Percentiles rank a stretch among this genome's conserved stretches.
Conservation (phyloP, 2,329 filamentous ascomycete genomes). For the Ophiostoma montium region DNA sequence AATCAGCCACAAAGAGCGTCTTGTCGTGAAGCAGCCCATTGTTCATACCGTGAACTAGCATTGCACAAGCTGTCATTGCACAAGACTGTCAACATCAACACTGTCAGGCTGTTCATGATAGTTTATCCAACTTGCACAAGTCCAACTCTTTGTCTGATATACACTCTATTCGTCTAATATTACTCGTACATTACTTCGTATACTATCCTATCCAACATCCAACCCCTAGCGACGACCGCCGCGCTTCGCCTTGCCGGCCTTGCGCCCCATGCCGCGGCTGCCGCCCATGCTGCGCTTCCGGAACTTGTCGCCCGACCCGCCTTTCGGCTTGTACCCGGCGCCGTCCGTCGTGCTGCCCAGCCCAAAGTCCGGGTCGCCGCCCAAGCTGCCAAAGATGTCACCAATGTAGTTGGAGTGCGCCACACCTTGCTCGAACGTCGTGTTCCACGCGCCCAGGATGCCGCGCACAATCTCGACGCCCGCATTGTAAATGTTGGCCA, state of each 20-base stretch:
- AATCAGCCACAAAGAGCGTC: too few relatives aligned
- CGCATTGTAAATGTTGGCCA: conserved; percentile 52
- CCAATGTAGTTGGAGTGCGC: conserved; percentile 51
- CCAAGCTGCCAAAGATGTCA: conserved; percentile 56
- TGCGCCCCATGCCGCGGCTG: conserved; percentile 7
- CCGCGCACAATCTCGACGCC: conserved; percentile 51
- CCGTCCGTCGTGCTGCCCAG: conserved; percentile 32
- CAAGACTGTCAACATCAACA: too few relatives aligned
- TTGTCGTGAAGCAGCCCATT: too few relatives aligned
- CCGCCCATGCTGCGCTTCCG: conserved; percentile 4
- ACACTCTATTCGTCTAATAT: too few relatives aligned
- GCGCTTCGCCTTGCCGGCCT: conserved; percentile 6
- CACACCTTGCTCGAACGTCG: conserved; percentile 42
- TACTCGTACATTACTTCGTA: too few relatives aligned
- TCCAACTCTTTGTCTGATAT: too few relatives aligned
- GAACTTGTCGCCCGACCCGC: conserved; percentile 13
- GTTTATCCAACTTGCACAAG: too few relatives aligned
- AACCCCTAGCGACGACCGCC: not conserved
- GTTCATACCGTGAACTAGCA: too few relatives aligned
- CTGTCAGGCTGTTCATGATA: too few relatives aligned
- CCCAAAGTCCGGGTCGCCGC: conserved; percentile 52
- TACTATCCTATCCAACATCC: too few relatives aligned
- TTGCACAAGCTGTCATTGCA: too few relatives aligned
- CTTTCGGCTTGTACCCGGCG: conserved; percentile 17
- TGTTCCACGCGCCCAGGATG: conserved; percentile 47